phyloP scores from a whole-genome alignment of 75 land plant genomes.

The Cryptomeria japonica region DNA sequence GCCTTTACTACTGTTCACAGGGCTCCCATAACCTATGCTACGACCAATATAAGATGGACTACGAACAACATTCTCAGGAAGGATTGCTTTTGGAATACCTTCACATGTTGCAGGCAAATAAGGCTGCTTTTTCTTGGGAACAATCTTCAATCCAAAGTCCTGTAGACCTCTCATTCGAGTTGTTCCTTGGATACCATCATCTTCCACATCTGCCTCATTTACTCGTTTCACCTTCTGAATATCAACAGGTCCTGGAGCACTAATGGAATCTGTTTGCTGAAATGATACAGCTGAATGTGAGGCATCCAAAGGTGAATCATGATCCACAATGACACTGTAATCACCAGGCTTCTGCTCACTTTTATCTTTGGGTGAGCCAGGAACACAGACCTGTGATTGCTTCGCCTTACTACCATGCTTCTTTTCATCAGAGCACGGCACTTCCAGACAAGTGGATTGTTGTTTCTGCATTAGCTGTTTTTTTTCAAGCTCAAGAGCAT shows the following conservation, averaged over 20 bases:
- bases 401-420: conserved; percentile 7
- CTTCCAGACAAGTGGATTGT: conserved; percentile 10
- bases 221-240: conserved; percentile 6
- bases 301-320: conserved; percentile 13
- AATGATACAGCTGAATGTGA: conserved; percentile 13
- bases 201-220: conserved; percentile 46
- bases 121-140: conserved; percentile 16
- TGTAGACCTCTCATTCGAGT: conserved; percentile 76
- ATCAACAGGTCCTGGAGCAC: background rate
- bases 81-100: conserved; percentile 20
- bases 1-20: conserved; percentile 19
- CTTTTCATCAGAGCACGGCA: conserved; percentile 1
- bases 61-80: conserved; percentile 27
- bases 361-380: conserved; percentile 2
- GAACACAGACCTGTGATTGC: background rate
- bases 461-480: conserved; percentile 20
- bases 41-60: conserved; percentile 13
- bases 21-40: conserved; percentile 22
- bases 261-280: background rate
- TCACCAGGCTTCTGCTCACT: conserved; percentile 9
- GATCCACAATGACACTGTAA: background rate
- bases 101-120: conserved; percentile 14
- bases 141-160: conserved; percentile 44
- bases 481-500: conserved; percentile 77
- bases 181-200: conserved; percentile 45